Percentiles rank a stretch among this genome's conserved stretches.
phyloP scores from a whole-genome alignment of 148 eudicot genomes.

The Silene uniflora region DNA sequence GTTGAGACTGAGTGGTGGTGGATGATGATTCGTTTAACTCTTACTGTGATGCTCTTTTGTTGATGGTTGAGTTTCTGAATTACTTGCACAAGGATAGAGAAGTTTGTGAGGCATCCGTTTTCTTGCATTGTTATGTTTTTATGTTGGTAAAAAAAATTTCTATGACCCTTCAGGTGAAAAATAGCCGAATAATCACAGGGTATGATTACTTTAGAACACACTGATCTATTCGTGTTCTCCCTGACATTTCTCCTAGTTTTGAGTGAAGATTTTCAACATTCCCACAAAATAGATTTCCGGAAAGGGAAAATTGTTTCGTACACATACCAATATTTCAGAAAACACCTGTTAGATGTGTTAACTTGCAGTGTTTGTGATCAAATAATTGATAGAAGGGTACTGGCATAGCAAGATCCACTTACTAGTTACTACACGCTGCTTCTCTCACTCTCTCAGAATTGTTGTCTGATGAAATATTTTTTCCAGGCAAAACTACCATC shows the following conservation, averaged over 20 bases:
- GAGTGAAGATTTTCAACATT: not conserved
- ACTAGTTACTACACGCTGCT: constrained; percentile 3
- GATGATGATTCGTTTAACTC: not conserved
- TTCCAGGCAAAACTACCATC: constrained; percentile 91
- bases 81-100: constrained; percentile 3
- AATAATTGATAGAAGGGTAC: not conserved
- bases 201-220: not conserved
- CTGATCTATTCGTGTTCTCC: not conserved
- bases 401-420: not conserved
- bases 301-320: not conserved
- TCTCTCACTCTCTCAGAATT: not conserved
- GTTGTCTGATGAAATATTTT: not conserved
- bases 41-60: constrained; percentile 3
- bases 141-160: not conserved
- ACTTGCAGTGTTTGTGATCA: not conserved
- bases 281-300: not conserved
- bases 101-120: not conserved
- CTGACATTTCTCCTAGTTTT: not conserved
- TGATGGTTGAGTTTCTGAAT: not conserved
- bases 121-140: constrained; percentile 11
- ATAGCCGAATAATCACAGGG: not conserved
- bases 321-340: not conserved
- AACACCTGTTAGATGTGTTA: not conserved
- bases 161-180: not conserved
- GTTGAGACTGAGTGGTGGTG: not conserved